Percentiles rank a stretch among this genome's conserved stretches.
Conservation (phyloP, 163 green algal genomes). For the Chlorella variabilis region DNA sequence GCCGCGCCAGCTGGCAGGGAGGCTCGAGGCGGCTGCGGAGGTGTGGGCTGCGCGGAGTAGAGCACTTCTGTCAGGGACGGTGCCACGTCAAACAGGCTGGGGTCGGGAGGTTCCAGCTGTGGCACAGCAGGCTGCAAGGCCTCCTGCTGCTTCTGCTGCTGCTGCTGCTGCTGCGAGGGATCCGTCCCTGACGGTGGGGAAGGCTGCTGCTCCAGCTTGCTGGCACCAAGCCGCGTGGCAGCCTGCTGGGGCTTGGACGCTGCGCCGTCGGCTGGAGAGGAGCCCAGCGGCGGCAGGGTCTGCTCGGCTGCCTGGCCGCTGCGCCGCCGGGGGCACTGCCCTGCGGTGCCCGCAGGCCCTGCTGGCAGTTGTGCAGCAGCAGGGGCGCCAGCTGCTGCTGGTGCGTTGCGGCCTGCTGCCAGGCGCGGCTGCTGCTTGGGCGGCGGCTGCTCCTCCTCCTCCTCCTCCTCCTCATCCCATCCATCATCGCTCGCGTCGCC, state of each 20-base stretch:
- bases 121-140: not conserved
- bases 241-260: not conserved
- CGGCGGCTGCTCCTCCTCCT: not conserved
- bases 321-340: too few relatives aligned
- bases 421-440: not conserved
- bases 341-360: not conserved
- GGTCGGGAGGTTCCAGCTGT: conserved; percentile 4
- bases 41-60: not conserved
- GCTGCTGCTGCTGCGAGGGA: not conserved
- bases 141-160: not conserved
- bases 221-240: not conserved
- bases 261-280: not conserved
- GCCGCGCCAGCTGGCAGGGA: not conserved
- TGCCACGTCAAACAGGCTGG: conserved; percentile 3
- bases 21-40: not conserved
- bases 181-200: not conserved
- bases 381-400: not conserved
- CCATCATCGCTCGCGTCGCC: not conserved
- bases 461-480: conserved; percentile 7
- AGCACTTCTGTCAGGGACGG: conserved; percentile 39
- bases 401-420: not conserved
- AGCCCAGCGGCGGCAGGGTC: not conserved
- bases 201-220: not conserved
- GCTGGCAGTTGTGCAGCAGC: not conserved
- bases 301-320: not conserved